Evolutionary conservation across 1,284 basidiomycete species (phyloP), one percentile per base, ranked within the genome.

Genomic region (Ganoderma lucidum): DNA sequence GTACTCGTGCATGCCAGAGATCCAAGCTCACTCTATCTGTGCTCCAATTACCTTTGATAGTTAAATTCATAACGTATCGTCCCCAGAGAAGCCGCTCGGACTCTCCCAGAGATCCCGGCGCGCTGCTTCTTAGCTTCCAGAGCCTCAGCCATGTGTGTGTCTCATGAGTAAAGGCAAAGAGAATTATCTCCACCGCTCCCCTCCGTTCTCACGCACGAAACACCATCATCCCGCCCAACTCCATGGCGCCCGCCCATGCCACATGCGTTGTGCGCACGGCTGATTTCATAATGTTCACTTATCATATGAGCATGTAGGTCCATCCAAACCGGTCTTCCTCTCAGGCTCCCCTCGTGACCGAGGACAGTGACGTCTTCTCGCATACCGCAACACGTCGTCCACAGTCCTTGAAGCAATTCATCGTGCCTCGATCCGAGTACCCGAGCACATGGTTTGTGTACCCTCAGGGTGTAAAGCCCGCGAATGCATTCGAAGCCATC

Each of bases 231-330:
- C 55, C 39, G 44, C 55, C 30, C 70, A 44, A 61, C 23, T 68
- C 65, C 68, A 64, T 60, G 35, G 48, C 68, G 62, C 64, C 58
- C 55, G 41, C 67, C 32, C 68, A 65, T 67, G 72, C 72, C 72
- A 70, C 72, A 73, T 71, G 68, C 60, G 62, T 71, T 68, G 64
- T 68, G 72, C 68, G 45, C 72, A 70, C 72, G 63, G 64, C 66
- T 73, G 72, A 73, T 73, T 71, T 73, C 72, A 73, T 71, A 71
- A 66, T 71, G 72, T 73, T 67, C 64, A 73, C 72, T 70, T 73
- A 70, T 68, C 68, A 67, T 70, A 69, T 72, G 65, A 65, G 71
- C 53, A 64, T 73, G 72, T 73, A 73, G 72, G 72, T 73, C 72
- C 72, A 73, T 59, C 61, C n/a, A 51, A 28, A n/a, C 35, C 3